Evolutionary conservation across 2,329 filamentous ascomycete genomes (phyloP), one percentile per base, ranked within the genome.

Genomic region (Penicillium sp.): DNA sequence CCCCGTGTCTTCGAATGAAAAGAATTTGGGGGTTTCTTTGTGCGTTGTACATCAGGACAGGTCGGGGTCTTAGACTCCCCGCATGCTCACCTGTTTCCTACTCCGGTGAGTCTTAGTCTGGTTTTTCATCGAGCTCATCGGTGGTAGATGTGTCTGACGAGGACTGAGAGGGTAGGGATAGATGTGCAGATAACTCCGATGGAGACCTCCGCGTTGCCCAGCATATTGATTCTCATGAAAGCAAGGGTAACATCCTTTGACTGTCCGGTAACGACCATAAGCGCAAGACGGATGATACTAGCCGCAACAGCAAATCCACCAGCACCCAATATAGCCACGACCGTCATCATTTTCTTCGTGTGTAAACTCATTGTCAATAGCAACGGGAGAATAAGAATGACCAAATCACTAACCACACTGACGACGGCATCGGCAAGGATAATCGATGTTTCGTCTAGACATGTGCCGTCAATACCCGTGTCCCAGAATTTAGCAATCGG

Each of bases 371-470:
- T 69, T 2, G 80, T 74, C 8, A 77, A 76, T 13, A 74, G 74
- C 18, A 84, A 75, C 2, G 81, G 82, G 3, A 84, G 68, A 1
- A 81, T 55, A 11, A 82, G 78, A 24, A 82, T 74, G 10, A 79
- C 71, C 48, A 86, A 76, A 66, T 87, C 84, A 29, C 82, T 85
- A 46, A 80, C 67, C 26, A 84, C 83, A 67, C 85, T 86, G 62
- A 85, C 78, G 35, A 83, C 79, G 6, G 83, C 82, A 39, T 84
- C 75, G 14, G 78, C 77, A 31, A 82, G 72, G 31, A 83, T 75
- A 32, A 83, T 80, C 0, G 72, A 71, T 0, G 56, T 55, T 49
- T 71, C 59, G 45, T 71, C 47, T 32, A 71, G 60, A 29, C 69
- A 71, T 4, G 59, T 56, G 13, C 68, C 68, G 0, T 59, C 22